Conservation (phyloP, 441 rosid genomes). For the Flueggea neowawraea region DNA sequence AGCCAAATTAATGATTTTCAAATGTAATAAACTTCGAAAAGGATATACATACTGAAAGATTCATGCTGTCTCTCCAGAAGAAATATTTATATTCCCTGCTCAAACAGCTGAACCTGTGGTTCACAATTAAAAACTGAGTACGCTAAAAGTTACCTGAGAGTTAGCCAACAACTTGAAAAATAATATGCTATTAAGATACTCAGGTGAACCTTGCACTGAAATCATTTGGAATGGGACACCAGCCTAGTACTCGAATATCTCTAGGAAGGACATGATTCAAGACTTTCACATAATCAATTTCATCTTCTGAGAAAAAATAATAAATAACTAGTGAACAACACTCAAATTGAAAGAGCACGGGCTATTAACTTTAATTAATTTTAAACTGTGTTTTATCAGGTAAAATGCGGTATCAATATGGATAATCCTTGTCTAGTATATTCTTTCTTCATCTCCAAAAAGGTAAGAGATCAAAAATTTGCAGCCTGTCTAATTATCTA, state of each 20-base stretch:
- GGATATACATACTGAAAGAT: slow-evolving; percentile 48
- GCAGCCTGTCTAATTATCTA: too few relatives aligned
- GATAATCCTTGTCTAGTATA: too few relatives aligned
- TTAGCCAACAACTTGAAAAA: neutral
- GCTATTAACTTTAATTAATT: neutral
- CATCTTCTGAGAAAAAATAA: slow-evolving; percentile 43
- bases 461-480: too few relatives aligned
- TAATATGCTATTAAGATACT: neutral
- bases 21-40: slow-evolving; percentile 5
- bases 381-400: too few relatives aligned
- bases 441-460: too few relatives aligned
- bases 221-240: slow-evolving; percentile 83
- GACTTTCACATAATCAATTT: slow-evolving; percentile 86
- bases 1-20: slow-evolving; percentile 1
- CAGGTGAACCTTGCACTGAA: slow-evolving; percentile 83
- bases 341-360: neutral
- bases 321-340: slow-evolving; percentile 3
- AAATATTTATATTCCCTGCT: slow-evolving; percentile 79
- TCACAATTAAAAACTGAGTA: slow-evolving; percentile 1
- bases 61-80: slow-evolving; percentile 69
- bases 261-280: slow-evolving; percentile 87
- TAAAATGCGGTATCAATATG: too few relatives aligned
- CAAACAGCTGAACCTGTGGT: slow-evolving; percentile 80
- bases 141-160: too few relatives aligned
- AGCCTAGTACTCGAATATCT: slow-evolving; percentile 83